phyloP scores from a whole-genome alignment of 179 eudicot species.

The Beta lomatogona region DNA sequence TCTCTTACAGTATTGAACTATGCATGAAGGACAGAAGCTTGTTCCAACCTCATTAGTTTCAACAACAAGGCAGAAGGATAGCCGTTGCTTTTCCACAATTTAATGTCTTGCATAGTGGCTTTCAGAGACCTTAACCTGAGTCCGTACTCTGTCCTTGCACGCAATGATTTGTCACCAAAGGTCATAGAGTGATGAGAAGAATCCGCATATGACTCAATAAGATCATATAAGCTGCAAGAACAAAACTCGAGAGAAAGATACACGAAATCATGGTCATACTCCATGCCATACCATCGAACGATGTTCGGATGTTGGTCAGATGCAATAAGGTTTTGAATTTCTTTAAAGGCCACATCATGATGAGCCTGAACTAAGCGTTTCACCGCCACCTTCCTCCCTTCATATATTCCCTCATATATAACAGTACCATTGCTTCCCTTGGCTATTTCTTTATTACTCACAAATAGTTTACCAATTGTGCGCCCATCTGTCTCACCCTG shows the following conservation, averaged over 20 bases:
- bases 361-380: slow-evolving; percentile 88
- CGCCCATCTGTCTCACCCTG: slow-evolving; percentile 52
- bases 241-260: slow-evolving; percentile 85
- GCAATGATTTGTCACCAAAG: slow-evolving; percentile 33
- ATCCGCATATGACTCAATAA: slow-evolving; percentile 52
- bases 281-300: slow-evolving; percentile 87
- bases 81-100: slow-evolving; percentile 70
- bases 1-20: background rate
- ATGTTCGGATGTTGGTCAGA: slow-evolving; percentile 86
- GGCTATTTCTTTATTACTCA: slow-evolving; percentile 72
- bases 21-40: slow-evolving; percentile 8
- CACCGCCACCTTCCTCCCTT: slow-evolving; percentile 90
- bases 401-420: slow-evolving; percentile 85
- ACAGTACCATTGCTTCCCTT: slow-evolving; percentile 97
- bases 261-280: slow-evolving; percentile 84
- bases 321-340: slow-evolving; percentile 84
- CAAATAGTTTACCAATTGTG: slow-evolving; percentile 64
- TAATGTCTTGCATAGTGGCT: slow-evolving; percentile 49
- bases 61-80: slow-evolving; percentile 72
- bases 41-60: slow-evolving; percentile 76
- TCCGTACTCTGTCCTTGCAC: slow-evolving; percentile 39
- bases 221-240: slow-evolving; percentile 76
- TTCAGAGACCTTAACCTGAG: slow-evolving; percentile 43
- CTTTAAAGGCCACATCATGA: slow-evolving; percentile 83
- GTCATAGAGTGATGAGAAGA: slow-evolving; percentile 30